phyloP scores from a whole-genome alignment of 2,329 filamentous ascomycete species.

The Venturiaceae sp. region DNA sequence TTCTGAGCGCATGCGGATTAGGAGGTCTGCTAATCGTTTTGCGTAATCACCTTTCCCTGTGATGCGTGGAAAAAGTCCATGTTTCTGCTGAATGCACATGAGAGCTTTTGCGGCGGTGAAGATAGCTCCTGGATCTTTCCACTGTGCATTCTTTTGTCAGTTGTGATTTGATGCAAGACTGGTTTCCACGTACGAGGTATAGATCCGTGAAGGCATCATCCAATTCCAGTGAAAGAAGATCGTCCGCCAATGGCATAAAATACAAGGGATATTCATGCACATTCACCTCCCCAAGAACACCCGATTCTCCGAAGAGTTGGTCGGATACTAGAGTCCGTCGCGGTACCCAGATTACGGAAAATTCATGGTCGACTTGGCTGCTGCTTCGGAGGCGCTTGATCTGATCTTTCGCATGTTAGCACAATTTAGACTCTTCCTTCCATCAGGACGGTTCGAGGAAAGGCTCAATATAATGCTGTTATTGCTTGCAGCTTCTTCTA shows the following conservation, averaged over 20 bases:
- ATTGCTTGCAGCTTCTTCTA: conserved; percentile 28
- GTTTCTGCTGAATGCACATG: conserved; percentile 85
- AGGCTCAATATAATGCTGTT: not conserved
- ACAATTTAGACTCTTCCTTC: conserved; percentile 15
- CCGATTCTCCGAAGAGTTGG: conserved; percentile 82
- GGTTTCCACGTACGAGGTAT: conserved; percentile 55
- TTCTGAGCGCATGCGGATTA: conserved; percentile 88
- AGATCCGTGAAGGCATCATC: conserved; percentile 80
- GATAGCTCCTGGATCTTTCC: conserved; percentile 83
- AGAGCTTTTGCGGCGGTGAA: conserved; percentile 83
- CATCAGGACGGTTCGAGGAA: not conserved
- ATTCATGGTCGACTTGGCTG: conserved; percentile 85
- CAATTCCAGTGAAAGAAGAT: conserved; percentile 83
- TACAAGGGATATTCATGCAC: conserved; percentile 79
- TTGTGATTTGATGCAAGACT: not conserved
- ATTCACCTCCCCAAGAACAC: conserved; percentile 85
- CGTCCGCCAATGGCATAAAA: conserved; percentile 85
- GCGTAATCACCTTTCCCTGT: conserved; percentile 94
- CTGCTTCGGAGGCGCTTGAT: conserved; percentile 83
- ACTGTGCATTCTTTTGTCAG: conserved; percentile 28
- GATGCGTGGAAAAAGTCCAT: conserved; percentile 90
- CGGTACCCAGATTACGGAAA: conserved; percentile 93
- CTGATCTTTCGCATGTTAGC: conserved; percentile 62
- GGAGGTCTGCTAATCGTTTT: conserved; percentile 74
- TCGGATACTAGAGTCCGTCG: conserved; percentile 86